Conservation (phyloP, 1,139 yeast species). For the Geotrichum klebahnii region DNA sequence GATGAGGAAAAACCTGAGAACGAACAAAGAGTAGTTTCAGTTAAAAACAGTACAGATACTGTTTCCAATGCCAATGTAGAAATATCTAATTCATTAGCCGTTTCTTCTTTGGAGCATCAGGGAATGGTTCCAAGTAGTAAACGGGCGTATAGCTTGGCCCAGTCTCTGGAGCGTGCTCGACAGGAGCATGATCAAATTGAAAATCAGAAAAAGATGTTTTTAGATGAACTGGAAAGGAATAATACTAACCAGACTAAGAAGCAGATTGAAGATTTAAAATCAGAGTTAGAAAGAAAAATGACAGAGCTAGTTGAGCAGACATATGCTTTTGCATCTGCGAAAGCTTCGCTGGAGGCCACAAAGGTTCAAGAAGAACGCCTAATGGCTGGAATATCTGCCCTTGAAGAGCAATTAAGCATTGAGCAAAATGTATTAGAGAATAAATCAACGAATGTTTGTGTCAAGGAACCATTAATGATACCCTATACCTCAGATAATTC, state of each 20-base stretch:
- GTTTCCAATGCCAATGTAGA: neutral
- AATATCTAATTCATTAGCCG: neutral
- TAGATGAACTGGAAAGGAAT: slow-evolving; percentile 13
- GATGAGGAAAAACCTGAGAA: neutral
- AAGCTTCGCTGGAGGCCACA: slow-evolving; percentile 12
- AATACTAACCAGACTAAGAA: slow-evolving; percentile 2
- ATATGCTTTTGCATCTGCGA: slow-evolving; percentile 8
- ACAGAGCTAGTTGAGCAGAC: slow-evolving; percentile 20
- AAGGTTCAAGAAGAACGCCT: slow-evolving; percentile 10
- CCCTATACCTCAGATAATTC: neutral
- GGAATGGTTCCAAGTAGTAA: neutral
- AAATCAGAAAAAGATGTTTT: neutral
- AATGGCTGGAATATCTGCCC: neutral
- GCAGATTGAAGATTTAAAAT: slow-evolving; percentile 19
- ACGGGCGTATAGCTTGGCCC: neutral
- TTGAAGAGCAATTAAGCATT: slow-evolving; percentile 7
- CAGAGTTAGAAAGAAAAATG: slow-evolving; percentile 23
- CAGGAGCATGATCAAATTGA: neutral
- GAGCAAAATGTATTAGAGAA: neutral
- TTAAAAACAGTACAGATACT: neutral
- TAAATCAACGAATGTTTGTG: neutral
- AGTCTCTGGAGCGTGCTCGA: slow-evolving; percentile 8
- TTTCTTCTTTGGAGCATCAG: neutral
- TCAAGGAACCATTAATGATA: neutral
- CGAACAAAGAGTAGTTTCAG: neutral